Percentiles rank a stretch among this genome's conserved stretches.
phyloP scores from a whole-genome alignment of 78 protist species.

The Polysphondylium violaceum region DNA sequence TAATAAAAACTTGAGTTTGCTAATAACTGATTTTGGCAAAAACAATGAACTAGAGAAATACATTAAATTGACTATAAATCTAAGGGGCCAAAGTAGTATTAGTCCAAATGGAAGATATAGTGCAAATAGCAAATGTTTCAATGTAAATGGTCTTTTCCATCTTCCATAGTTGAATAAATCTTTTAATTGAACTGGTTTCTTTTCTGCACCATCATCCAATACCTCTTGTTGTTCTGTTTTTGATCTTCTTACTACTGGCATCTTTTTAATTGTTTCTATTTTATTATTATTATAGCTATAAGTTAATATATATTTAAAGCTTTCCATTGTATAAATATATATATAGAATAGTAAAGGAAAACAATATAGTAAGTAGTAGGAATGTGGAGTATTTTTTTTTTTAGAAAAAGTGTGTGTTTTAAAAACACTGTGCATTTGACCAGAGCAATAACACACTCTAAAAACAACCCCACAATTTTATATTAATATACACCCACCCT shows the following conservation, averaged over 20 bases:
- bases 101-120: conserved; percentile 48
- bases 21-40: conserved; percentile 8
- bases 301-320: no score
- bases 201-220: not conserved
- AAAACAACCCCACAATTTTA: no score
- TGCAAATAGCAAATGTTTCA: conserved; percentile 12
- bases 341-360: not conserved
- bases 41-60: not conserved
- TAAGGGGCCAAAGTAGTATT: conserved; percentile 22
- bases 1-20: not conserved
- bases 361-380: no score
- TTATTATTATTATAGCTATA: no score
- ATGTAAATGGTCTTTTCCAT: conserved; percentile 38
- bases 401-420: no score
- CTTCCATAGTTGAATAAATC: conserved; percentile 42
- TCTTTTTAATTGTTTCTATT: no score
- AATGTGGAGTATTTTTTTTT: no score
- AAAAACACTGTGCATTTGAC: no score
- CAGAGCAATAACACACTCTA: no score
- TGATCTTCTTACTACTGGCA: no score
- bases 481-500: no score
- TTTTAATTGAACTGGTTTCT: not conserved
- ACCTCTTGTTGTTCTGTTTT: no score
- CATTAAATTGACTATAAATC: not conserved
- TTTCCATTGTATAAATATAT: not conserved